Evolutionary conservation across 1,139 yeast genomes (phyloP).

Genomic region (Debaryomycetaceae sp.): DNA sequence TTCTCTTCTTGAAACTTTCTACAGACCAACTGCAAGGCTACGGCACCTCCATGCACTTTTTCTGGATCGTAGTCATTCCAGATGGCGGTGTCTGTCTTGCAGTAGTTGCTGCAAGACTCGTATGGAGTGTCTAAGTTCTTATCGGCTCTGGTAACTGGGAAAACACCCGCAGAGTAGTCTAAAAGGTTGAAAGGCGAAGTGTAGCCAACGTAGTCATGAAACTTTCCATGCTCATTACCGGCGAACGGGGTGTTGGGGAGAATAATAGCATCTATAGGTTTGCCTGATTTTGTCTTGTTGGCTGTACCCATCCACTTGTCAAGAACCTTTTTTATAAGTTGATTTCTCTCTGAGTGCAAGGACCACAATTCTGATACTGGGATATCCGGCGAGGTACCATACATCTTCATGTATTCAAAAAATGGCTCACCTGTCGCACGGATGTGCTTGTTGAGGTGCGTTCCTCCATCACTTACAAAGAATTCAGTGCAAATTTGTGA

Average conservation of each 20-base stretch:
- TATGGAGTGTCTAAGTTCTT: slow-evolving; percentile 32
- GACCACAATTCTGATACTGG: slow-evolving; percentile 42
- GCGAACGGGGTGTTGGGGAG: slow-evolving; percentile 47
- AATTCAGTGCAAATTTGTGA: slow-evolving; percentile 35
- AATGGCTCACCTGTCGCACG: slow-evolving; percentile 44
- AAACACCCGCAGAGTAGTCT: slow-evolving; percentile 55
- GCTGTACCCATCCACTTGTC: slow-evolving; percentile 36
- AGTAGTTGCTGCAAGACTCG: slow-evolving; percentile 12
- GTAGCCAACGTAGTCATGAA: slow-evolving; percentile 38
- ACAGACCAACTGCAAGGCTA: slow-evolving; percentile 61
- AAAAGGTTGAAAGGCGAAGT: slow-evolving; percentile 58
- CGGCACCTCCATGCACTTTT: slow-evolving; percentile 61
- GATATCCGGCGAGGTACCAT: slow-evolving; percentile 14
- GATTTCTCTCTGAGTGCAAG: slow-evolving; percentile 31
- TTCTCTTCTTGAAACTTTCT: slow-evolving; percentile 61
- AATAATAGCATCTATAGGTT: slow-evolving; percentile 47
- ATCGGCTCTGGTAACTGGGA: slow-evolving; percentile 58
- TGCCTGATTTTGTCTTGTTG: slow-evolving; percentile 29
- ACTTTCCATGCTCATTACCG: slow-evolving; percentile 40
- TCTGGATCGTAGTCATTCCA: slow-evolving; percentile 49
- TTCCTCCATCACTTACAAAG: slow-evolving; percentile 47
- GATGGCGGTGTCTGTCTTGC: slow-evolving; percentile 15
- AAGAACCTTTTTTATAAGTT: slow-evolving; percentile 29
- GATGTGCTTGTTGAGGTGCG: slow-evolving; percentile 24
- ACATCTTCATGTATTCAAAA: slow-evolving; percentile 22